phyloP scores from a whole-genome alignment of 139 green algal genomes.

The Desmodesmus armatus region DNA sequence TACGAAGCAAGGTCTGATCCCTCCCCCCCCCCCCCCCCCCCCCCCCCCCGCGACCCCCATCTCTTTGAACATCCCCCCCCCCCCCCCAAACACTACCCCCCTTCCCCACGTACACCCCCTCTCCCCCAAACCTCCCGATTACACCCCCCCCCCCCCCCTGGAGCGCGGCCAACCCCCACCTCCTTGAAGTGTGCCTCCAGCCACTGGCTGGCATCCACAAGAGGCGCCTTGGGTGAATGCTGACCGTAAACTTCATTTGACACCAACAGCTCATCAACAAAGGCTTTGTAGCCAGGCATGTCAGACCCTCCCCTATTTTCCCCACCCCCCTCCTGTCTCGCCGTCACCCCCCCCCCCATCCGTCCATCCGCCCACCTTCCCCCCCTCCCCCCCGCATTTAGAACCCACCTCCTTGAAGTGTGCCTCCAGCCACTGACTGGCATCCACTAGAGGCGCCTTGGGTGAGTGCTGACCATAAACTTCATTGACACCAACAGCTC shows the following conservation, averaged over 20 bases:
- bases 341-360: too few relatives aligned
- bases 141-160: too few relatives aligned
- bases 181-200: slow-evolving; percentile 38
- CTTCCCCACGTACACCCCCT: too few relatives aligned
- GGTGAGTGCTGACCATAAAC: background rate
- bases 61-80: too few relatives aligned
- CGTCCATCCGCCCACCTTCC: too few relatives aligned
- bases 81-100: too few relatives aligned
- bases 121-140: too few relatives aligned
- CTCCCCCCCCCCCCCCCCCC: too few relatives aligned
- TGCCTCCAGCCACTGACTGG: slow-evolving; percentile 30
- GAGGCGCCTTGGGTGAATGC: background rate
- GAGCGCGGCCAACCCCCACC: background rate
- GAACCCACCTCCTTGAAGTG: slow-evolving; percentile 36
- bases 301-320: slow-evolving; percentile 1
- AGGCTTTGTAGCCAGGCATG: slow-evolving; percentile 1
- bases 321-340: too few relatives aligned
- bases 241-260: background rate
- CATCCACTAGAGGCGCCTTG: background rate
- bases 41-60: too few relatives aligned
- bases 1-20: too few relatives aligned
- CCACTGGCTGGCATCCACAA: slow-evolving; percentile 28
- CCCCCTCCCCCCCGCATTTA: too few relatives aligned
- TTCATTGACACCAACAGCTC: background rate
- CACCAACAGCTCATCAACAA: background rate